Evolutionary conservation across 257 asterid species (phyloP), one percentile per base, ranked within the genome.

Genomic region (Nicotiana noctiflora): DNA sequence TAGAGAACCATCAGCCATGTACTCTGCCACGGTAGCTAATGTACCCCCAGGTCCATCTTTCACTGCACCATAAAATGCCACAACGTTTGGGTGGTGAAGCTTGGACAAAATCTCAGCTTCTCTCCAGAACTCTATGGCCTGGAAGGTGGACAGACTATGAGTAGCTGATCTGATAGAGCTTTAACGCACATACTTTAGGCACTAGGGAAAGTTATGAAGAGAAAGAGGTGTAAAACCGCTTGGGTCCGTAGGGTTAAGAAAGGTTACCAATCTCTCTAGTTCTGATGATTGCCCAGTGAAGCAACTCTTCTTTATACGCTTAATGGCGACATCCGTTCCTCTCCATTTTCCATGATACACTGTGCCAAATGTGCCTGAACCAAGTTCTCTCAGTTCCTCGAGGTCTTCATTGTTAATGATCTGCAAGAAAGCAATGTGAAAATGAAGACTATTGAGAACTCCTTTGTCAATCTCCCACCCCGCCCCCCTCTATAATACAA

Each of bases 271-370:
- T 85, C 93, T 87, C 87, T 92, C 98, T 86, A 92, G 98, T 86
- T 94, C 98, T 13, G 98, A 92, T 79, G 88, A 92, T 76, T 93
- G 90, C 57, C 96, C 96, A 56, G 90, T 87, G 83, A 94, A 92
- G 86, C 98, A 94, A 84, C 90, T 89, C 80, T 91, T 90, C 83
- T 92, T 94, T 80, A 94, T 94, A 62, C 98, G 90, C 85, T 94
- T 94, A 79, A 94, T 94, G 63, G 97, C 98, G 25, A 93, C 98
- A 88, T 93, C 98, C 0, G 97, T 89, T 85, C 93, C 93, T 70
- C 93, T 84, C 93, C 93, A 90, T 82, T 90, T 90, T 64, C 93
- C 93, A 80, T 90, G 93, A 81, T 86, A 90, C 51, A 90, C 91
- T 8, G 91, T 90, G 80, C 93, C 93, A 81, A 90, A 90, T 84